These are phyloP conservation scores for Termitomyces sp. DNA, from an alignment of 768 basidiomycete species.

Conservation along the genomic window DNA sequence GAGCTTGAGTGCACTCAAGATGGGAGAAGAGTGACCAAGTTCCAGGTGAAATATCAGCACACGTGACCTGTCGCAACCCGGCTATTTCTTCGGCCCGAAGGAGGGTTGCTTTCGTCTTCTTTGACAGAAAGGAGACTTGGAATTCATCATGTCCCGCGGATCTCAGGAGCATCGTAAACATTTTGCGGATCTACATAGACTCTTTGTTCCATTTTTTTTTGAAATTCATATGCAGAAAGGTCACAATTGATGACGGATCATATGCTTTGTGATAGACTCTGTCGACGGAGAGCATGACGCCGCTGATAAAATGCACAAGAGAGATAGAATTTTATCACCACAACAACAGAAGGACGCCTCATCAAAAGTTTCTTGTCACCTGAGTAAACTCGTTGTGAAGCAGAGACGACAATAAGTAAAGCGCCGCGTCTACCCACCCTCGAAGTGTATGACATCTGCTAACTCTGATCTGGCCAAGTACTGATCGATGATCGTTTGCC, in stretches of 20 bases:
- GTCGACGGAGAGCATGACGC: background rate
- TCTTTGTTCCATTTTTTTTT: background rate
- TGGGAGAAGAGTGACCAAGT: background rate
- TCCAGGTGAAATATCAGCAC: constrained; percentile 5
- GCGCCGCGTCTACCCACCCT: background rate
- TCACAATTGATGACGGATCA: background rate
- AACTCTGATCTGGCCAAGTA: background rate
- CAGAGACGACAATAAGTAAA: background rate
- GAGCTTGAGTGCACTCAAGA: background rate
- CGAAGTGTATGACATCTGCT: background rate
- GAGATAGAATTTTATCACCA: background rate
- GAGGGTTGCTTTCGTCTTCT: background rate
- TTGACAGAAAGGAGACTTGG: constrained; percentile 6
- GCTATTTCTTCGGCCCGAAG: constrained; percentile 9
- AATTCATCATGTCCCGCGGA: background rate
- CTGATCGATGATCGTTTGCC: background rate
- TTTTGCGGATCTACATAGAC: background rate
- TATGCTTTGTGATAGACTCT: background rate
- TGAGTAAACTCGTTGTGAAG: background rate
- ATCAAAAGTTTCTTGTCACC: background rate
- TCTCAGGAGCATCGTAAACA: background rate
- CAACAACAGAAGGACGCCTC: background rate
- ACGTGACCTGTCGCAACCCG: constrained; percentile 11
- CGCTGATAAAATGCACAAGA: background rate
- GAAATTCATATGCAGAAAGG: background rate